phyloP scores from a whole-genome alignment of 768 basidiomycete species.

The Naematelia encephala region DNA sequence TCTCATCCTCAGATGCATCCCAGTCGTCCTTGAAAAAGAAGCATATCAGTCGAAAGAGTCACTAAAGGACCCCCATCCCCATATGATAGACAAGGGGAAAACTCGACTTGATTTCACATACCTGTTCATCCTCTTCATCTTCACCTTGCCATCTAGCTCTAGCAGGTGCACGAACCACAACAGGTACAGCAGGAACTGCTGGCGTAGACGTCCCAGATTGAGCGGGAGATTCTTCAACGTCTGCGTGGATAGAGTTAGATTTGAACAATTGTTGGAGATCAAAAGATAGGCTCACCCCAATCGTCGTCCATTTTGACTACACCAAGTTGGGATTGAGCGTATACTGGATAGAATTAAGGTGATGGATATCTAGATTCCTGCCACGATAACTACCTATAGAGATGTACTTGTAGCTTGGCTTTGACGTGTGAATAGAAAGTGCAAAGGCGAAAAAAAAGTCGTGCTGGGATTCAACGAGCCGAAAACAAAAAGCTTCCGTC shows the following conservation, averaged over 20 bases:
- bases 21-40: conserved; percentile 76
- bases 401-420: not conserved
- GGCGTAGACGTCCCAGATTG: conserved; percentile 45
- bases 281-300: conserved; percentile 31
- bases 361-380: not conserved
- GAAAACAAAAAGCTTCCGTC: not conserved
- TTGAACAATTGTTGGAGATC: not conserved
- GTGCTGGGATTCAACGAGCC: not conserved
- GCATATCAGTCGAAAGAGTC: too few species aligned
- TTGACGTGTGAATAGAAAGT: not conserved
- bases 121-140: conserved; percentile 77
- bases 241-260: conserved; percentile 12
- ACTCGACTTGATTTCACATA: conserved; percentile 56
- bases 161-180: conserved; percentile 26
- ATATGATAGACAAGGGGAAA: not conserved
- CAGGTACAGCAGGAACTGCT: conserved; percentile 19
- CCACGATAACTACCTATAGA: too few species aligned
- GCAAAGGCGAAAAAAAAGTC: not conserved
- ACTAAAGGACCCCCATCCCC: not conserved
- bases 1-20: conserved; percentile 76
- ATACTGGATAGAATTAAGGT: too few species aligned
- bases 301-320: conserved; percentile 35
- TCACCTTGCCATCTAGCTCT: conserved; percentile 84
- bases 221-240: conserved; percentile 38
- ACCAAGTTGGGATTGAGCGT: not conserved